Evolutionary conservation across 306 rosid species (phyloP).

Genomic region (Mimosa pudica): DNA sequence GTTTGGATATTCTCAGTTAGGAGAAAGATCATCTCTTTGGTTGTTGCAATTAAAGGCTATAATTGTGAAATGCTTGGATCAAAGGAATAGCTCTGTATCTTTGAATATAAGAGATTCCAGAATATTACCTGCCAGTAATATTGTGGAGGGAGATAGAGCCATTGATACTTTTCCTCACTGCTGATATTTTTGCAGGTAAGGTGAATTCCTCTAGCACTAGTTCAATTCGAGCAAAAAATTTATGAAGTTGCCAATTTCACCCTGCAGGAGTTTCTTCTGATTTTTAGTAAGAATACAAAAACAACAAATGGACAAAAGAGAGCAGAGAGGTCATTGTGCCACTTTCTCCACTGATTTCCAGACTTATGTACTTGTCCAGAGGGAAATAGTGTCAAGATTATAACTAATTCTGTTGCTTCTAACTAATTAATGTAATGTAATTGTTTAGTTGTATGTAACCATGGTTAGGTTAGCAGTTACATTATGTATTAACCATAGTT

Average conservation of each 20-base stretch:
- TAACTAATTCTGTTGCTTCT: too few species aligned
- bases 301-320: slow-evolving; percentile 25
- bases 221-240: slow-evolving; percentile 36
- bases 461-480: too few species aligned
- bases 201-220: slow-evolving; percentile 64
- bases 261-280: slow-evolving; percentile 48
- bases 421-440: too few species aligned
- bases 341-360: slow-evolving; percentile 11
- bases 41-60: not conserved
- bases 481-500: too few species aligned
- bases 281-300: slow-evolving; percentile 21
- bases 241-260: slow-evolving; percentile 31
- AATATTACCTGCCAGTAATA: not conserved
- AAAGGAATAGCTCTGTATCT: slow-evolving; percentile 6
- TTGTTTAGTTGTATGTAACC: too few species aligned
- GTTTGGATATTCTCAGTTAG: not conserved
- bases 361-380: slow-evolving; percentile 16
- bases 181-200: slow-evolving; percentile 52
- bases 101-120: not conserved
- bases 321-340: slow-evolving; percentile 29
- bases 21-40: not conserved
- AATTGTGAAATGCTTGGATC: slow-evolving; percentile 32
- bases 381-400: not conserved
- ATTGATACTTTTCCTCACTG: not conserved
- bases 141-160: not conserved